These are phyloP conservation scores for Paxillus ammoniavirescens DNA, from an alignment of 768 basidiomycete species.

Conservation along the genomic window DNA sequence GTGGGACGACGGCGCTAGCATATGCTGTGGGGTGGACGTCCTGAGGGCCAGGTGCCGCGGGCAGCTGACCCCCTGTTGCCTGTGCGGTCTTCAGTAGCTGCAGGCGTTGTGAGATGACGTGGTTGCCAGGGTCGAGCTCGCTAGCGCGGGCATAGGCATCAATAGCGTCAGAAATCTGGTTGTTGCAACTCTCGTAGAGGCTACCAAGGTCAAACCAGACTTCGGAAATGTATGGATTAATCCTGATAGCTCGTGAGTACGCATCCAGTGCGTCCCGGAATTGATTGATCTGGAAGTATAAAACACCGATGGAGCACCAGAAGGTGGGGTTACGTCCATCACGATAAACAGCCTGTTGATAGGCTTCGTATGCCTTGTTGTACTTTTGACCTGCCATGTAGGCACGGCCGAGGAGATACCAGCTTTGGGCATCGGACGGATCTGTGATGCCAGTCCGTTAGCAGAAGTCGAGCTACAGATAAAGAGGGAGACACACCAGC, in stretches of 20 bases:
- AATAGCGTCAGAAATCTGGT: conserved; percentile 97
- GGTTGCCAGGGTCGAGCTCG: conserved; percentile 88
- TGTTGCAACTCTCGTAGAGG: conserved; percentile 97
- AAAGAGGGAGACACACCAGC: conserved; percentile 58
- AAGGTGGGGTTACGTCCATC: conserved; percentile 99
- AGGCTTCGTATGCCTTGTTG: conserved; percentile 99
- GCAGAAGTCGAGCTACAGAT: neutral
- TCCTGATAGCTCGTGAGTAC: conserved; percentile 97
- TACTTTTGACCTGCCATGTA: conserved; percentile 99
- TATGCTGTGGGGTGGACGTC: conserved; percentile 97
- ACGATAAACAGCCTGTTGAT: conserved; percentile 98
- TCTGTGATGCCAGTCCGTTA: conserved; percentile 46
- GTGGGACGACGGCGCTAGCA: conserved; percentile 72
- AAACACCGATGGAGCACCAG: conserved; percentile 98
- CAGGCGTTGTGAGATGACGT: conserved; percentile 78
- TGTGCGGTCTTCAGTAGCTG: conserved; percentile 79
- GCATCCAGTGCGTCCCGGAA: conserved; percentile 98
- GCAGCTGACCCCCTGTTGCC: conserved; percentile 67
- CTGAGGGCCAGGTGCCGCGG: conserved; percentile 88
- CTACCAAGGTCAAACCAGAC: conserved; percentile 89
- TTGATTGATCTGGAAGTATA: conserved; percentile 99
- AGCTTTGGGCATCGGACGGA: conserved; percentile 93
- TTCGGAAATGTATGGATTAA: conserved; percentile 94
- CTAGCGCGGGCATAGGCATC: conserved; percentile 96
- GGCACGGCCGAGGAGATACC: conserved; percentile 97